Percentiles rank a stretch among this genome's conserved stretches.
Conservation (phyloP, 345 rosid species). For the Aquilaria sinensis region DNA sequence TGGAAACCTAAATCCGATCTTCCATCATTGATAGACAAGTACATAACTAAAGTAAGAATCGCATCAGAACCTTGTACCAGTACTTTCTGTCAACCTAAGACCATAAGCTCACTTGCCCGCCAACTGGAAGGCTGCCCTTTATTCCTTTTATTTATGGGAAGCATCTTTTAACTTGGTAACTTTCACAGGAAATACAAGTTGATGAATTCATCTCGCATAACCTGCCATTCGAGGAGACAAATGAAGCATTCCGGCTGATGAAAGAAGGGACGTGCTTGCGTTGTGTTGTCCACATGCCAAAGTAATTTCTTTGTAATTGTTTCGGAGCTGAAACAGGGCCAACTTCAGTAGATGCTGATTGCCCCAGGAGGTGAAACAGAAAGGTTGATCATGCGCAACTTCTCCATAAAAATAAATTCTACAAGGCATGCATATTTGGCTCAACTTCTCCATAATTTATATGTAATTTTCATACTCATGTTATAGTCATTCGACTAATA, state of each 20-base stretch:
- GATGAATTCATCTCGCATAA: conserved; percentile 75
- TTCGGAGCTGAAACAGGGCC: too few relatives aligned
- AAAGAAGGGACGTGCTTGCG: conserved; percentile 77
- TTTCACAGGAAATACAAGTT: conserved; percentile 57
- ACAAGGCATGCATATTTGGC: too few relatives aligned
- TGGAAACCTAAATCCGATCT: conserved; percentile 91
- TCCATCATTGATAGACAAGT: conserved; percentile 69
- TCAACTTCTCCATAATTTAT: too few relatives aligned
- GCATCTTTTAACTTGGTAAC: not conserved
- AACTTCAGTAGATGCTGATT: too few relatives aligned
- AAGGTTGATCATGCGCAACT: too few relatives aligned
- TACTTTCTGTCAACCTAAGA: not conserved
- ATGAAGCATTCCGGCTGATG: conserved; percentile 75
- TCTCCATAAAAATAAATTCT: too few relatives aligned
- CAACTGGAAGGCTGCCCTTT: not conserved
- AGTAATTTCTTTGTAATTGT: conserved; percentile 15
- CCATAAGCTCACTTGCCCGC: not conserved
- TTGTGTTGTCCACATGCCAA: conserved; percentile 76
- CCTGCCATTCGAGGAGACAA: conserved; percentile 62
- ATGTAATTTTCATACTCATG: too few relatives aligned
- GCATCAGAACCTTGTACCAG: not conserved
- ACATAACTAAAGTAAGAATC: conserved; percentile 58
- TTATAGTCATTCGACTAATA: too few relatives aligned
- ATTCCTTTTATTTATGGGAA: not conserved
- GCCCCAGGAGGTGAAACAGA: too few relatives aligned